Evolutionary conservation across 2,329 filamentous ascomycete species (phyloP), one percentile per base, ranked within the genome.

Genomic region (Monilinia vaccinii-corymbosi): DNA sequence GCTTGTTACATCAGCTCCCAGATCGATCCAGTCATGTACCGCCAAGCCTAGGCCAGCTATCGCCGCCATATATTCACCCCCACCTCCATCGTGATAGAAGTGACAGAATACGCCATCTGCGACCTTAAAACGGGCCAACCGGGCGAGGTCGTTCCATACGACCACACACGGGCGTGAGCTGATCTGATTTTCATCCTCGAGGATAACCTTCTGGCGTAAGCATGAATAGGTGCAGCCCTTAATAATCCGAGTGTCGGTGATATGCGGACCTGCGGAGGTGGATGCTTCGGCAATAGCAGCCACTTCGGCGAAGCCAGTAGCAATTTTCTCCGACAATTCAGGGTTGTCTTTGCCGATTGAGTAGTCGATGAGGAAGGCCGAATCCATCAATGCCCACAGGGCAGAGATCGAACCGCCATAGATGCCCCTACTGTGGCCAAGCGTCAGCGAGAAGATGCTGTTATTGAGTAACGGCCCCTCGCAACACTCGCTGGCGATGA

Each of bases 211-310:
- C 14, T 56, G 52, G 9, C 52, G 52, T 47, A 56, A n/a, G 6
- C 52, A 56, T 56, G 40, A n/a, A 11, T 36, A 56, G 14, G 46
- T 56, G n/a, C 52, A 56, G 5, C 52, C 52, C n/a, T 56, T 46
- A 28, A 56, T 5, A 14, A 56, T 10, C 8, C 52, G 52, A 34
- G 46, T 25, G 21, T 56, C 42, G 2, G 53, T 56, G 21, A 56
- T 56, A 38, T 56, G 53, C 3, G 21, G 14, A 6, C 53, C 31
- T 0, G 53, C 53, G 7, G 31, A 56, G 2, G n/a, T 21, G 4
- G 42, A 47, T 1, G 28, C 9, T 48, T 56, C 42, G 3, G 53
- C 21, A 48, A 36, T 14, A 36, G 42, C 31, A 6, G 53, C 53
- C 5, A 56, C 42, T 36, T 56, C 42, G 16, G 53, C 21, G 6